phyloP scores from a whole-genome alignment of 306 rosid species.

The Pyrus pyrifolia region DNA sequence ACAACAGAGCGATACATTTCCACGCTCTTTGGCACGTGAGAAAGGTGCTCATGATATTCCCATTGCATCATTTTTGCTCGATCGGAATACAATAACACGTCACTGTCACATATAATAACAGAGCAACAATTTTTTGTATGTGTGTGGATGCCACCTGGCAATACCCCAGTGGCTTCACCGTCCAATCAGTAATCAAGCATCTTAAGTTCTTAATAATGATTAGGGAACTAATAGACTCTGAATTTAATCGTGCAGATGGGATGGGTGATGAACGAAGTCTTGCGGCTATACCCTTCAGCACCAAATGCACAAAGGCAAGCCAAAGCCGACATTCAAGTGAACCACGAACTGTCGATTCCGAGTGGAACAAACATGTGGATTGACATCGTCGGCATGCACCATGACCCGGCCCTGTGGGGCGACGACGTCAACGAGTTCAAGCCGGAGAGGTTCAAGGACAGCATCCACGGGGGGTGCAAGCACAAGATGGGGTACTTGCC shows the following conservation, averaged over 20 bases:
- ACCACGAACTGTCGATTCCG: constrained; percentile 43
- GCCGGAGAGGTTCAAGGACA: constrained; percentile 63
- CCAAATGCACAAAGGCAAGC: constrained; percentile 91
- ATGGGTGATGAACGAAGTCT: constrained; percentile 79
- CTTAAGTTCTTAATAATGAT: not conserved
- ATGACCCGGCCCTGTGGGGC: constrained; percentile 62
- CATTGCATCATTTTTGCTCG: not conserved
- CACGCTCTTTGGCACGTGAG: constrained; percentile 23
- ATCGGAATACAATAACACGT: not conserved
- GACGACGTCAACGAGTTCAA: constrained; percentile 60
- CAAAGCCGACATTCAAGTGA: constrained; percentile 48
- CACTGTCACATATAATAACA: not conserved
- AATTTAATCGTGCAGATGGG: constrained; percentile 54
- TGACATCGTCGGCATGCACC: constrained; percentile 77
- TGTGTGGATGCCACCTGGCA: constrained; percentile 5
- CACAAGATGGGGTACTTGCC: constrained; percentile 89
- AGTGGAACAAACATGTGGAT: constrained; percentile 88
- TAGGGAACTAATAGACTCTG: not conserved
- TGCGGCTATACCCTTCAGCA: constrained; percentile 76
- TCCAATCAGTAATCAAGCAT: not conserved
- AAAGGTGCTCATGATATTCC: not conserved
- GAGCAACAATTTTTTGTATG: not conserved
- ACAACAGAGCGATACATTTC: not conserved
- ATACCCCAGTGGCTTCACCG: not conserved
- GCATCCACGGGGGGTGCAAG: constrained; percentile 56